These are phyloP conservation scores for Penicillium sp. DNA, from an alignment of 2,329 filamentous ascomycete genomes.

Conservation along the genomic window DNA sequence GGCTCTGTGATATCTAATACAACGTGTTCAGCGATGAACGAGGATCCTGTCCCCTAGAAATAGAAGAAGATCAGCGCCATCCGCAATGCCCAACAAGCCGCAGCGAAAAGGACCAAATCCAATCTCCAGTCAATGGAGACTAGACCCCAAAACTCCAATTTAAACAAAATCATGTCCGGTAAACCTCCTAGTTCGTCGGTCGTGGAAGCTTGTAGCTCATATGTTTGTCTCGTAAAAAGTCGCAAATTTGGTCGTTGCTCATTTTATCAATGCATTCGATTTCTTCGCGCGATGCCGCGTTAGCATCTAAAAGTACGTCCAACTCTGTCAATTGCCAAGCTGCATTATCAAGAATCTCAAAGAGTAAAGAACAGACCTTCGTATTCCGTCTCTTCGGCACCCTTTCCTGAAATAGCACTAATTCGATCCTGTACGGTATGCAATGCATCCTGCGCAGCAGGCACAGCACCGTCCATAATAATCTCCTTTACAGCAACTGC, in stretches of 20 bases:
- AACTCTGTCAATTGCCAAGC: neutral
- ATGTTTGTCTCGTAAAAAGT: conserved; percentile 35
- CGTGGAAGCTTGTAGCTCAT: conserved; percentile 21
- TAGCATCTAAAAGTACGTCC: neutral
- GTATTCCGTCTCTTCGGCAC: neutral
- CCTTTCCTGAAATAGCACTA: neutral
- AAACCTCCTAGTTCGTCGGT: conserved; percentile 3
- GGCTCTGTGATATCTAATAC: neutral
- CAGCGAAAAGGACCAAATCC: neutral
- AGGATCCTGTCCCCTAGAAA: conserved; percentile 3
- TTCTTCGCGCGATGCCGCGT: conserved; percentile 17
- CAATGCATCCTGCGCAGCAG: conserved; percentile 15
- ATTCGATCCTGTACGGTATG: conserved; percentile 12
- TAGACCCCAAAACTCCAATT: neutral
- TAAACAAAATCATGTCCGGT: neutral
- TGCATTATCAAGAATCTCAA: neutral
- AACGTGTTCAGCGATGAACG: neutral
- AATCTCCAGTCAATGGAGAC: conserved; percentile 4
- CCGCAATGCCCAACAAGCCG: neutral
- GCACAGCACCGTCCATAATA: conserved; percentile 12
- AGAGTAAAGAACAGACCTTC: conserved; percentile 1
- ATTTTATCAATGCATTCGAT: conserved; percentile 28
- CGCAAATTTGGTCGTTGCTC: conserved; percentile 32
- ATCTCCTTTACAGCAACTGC: conserved; percentile 11
- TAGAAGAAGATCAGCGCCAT: neutral